These are phyloP conservation scores for Lineolata rhizophorae DNA, from an alignment of 495 filamentous ascomycete genomes.

Conservation along the genomic window DNA sequence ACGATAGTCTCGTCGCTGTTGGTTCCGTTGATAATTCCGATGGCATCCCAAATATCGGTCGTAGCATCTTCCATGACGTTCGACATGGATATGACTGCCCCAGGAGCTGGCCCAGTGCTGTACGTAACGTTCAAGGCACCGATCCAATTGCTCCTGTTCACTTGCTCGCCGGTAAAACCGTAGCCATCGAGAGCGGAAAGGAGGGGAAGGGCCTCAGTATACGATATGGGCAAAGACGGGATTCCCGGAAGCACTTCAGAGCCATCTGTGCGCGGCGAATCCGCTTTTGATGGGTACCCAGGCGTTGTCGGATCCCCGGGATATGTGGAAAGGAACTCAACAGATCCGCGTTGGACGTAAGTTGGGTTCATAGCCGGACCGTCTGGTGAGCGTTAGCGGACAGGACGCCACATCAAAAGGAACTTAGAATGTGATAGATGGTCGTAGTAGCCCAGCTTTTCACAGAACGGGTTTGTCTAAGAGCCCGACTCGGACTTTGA, in stretches of 20 bases:
- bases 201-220: slow-evolving; percentile 13
- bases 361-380: slow-evolving; percentile 16
- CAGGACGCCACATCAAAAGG: too few relatives aligned
- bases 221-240: slow-evolving; percentile 17
- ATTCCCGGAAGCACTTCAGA: slow-evolving; percentile 10
- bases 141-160: slow-evolving; percentile 15
- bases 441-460: too few relatives aligned
- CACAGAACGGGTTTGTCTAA: too few relatives aligned
- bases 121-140: slow-evolving; percentile 14
- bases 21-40: slow-evolving; percentile 19
- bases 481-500: too few relatives aligned
- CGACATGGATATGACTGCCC: slow-evolving; percentile 7
- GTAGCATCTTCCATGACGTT: slow-evolving; percentile 12
- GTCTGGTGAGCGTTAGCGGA: slow-evolving; percentile 2
- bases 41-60: slow-evolving; percentile 14
- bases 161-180: slow-evolving; percentile 7
- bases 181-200: slow-evolving; percentile 14
- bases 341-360: slow-evolving; percentile 12
- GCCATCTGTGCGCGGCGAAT: slow-evolving; percentile 9
- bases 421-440: too few relatives aligned
- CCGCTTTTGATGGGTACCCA: slow-evolving; percentile 15
- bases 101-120: slow-evolving; percentile 12
- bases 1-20: slow-evolving; percentile 14
- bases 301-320: slow-evolving; percentile 17
- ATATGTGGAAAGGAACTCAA: slow-evolving; percentile 11